phyloP scores from a whole-genome alignment of 495 filamentous ascomycete genomes.

The Penicillium robsamsonii region DNA sequence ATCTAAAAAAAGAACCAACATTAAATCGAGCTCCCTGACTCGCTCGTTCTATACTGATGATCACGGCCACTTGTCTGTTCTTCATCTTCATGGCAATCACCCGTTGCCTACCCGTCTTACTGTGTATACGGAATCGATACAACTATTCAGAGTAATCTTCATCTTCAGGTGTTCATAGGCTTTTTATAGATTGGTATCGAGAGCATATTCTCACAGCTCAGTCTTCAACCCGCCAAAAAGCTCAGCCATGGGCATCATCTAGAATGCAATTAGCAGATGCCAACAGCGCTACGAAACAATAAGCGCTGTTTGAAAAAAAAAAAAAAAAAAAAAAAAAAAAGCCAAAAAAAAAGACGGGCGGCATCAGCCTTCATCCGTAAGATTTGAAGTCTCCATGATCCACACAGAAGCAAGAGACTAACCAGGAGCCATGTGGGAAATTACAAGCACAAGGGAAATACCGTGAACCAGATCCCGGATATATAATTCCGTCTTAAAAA shows the following conservation, averaged over 20 bases:
- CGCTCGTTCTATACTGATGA: conserved; percentile 2
- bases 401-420: neutral
- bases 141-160: neutral
- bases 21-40: conserved; percentile 8
- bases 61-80: neutral
- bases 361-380: neutral
- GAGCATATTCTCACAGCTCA: neutral
- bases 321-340: neutral
- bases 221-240: too few relatives aligned
- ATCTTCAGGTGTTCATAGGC: neutral
- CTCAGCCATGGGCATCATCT: neutral
- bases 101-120: neutral
- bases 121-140: neutral
- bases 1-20: conserved; percentile 26
- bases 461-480: neutral
- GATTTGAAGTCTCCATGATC: neutral
- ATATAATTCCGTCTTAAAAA: neutral
- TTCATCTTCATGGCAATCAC: neutral
- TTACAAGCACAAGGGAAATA: neutral
- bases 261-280: neutral
- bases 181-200: neutral
- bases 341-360: neutral
- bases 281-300: neutral
- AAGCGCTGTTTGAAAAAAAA: neutral
- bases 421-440: neutral